Conservation (phyloP, 2,329 filamentous ascomycete species). For the Diaporthe humulicola region DNA sequence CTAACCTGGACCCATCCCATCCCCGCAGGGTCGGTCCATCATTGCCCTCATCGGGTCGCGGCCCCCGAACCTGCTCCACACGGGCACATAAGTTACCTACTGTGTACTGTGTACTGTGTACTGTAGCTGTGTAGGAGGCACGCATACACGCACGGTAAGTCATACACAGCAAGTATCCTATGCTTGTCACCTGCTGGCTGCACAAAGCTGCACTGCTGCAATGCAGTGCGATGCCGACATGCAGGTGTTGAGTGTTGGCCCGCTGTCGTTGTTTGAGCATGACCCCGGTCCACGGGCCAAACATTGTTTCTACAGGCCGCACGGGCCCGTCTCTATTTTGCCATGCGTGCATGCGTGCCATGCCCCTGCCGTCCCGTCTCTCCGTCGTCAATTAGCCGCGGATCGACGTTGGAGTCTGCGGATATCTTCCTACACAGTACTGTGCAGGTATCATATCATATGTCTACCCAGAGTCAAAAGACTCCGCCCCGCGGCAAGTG, state of each 20-base stretch:
- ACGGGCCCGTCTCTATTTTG: constrained; percentile 1
- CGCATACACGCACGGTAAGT: too few relatives aligned
- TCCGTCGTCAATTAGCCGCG: constrained; percentile 31
- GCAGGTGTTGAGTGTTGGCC: constrained; percentile 10
- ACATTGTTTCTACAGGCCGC: constrained; percentile 39
- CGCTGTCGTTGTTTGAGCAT: constrained; percentile 19
- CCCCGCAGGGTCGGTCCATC: background rate
- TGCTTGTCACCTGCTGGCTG: background rate
- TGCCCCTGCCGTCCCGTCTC: constrained; percentile 14
- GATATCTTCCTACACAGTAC: too few relatives aligned
- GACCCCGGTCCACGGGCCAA: constrained; percentile 23
- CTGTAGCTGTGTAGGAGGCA: too few relatives aligned
- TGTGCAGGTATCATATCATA: too few relatives aligned
- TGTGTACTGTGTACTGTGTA: background rate
- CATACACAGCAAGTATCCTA: too few relatives aligned
- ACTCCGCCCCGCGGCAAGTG: constrained; percentile 13
- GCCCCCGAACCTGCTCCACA: background rate
- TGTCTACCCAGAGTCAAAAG: background rate
- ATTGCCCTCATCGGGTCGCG: background rate
- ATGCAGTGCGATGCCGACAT: constrained; percentile 25
- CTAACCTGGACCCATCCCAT: background rate
- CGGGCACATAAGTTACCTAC: background rate
- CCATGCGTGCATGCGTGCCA: too few relatives aligned
- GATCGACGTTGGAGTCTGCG: constrained; percentile 19
- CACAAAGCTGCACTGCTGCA: background rate